Evolutionary conservation across 2,329 filamentous ascomycete species (phyloP), one percentile per base, ranked within the genome.

Genomic region (Bisporella sp.): DNA sequence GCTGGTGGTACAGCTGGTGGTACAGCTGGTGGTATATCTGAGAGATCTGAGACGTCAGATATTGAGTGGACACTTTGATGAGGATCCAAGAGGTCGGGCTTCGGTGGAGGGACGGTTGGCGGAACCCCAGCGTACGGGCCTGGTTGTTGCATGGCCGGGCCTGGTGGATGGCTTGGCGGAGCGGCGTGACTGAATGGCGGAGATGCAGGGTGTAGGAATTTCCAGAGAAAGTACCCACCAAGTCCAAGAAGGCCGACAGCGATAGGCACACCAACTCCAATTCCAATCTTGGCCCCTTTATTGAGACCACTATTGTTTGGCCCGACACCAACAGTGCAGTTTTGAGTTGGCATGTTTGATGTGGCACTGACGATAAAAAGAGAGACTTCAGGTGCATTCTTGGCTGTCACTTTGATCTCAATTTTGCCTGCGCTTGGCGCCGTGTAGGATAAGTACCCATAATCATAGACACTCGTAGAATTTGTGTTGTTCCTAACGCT

Each of bases 291-390:
- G 29, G 41, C 42, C 37, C 33, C 41, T 33, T 44, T 47, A n/a
- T n/a, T 39, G 8, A 39, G n/a, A n/a, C 35, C 35, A 9, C 35
- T n/a, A 39, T n/a, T n/a, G 8, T n/a, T n/a, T 39, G 35, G n/a
- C 35, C 44, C 40, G 12, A 58, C 54, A 13, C 54, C 55, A 11
- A 62, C 54, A 13, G 59, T 60, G 41, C 59, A 62, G 47, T 59
- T 62, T 51, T 62, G 59, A 31, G 59, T 54, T 4, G 57, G 58
- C 35, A 52, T 47, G 31, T 59, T 54, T 4, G 58, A 62, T 41
- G 42, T 52, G 6, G 59, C 59, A 12, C 55, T 33, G 8, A 62
- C 46, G 3, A 54, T 53, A 33, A 59, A 60, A n/a, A 59, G 43
- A 28, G 51, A 51, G 35, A 58, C 55, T 4, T 40, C 47, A 2